Base-by-base conservation (phyloP, 768 basidiomycete species). In the Tulasnella sp. region DNA sequence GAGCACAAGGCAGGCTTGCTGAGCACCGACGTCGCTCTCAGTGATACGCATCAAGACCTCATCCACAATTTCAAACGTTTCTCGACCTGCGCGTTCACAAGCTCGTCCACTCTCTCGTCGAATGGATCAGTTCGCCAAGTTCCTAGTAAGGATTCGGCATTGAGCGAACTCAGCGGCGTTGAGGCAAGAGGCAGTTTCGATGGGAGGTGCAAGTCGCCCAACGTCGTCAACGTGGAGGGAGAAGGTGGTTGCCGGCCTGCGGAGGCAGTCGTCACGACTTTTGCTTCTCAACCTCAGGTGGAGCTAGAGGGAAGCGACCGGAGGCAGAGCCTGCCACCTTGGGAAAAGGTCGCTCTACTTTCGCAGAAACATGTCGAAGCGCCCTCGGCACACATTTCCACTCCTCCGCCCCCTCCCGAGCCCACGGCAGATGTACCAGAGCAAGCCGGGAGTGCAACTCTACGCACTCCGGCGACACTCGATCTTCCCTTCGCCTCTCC, bases 341-440 rank as follows among this genome's bases (percentile, higher is more conserved):
- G 70, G 70, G 70, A 71, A 42, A 71, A 71, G n/a, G 70, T 71
- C 70, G 70, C 70, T 6, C 70, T 71, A 9, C 70, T 71, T 0
- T 71, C 70, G 38, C 70, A 37, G 42, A 39, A 39, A n/a, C 49
- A 49, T 8, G n/a, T 49, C 49, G 49, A 34, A 64, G 31, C 29
- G 11, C 25, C 31, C 25, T 34, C 54, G 22, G 11, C n/a, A 31
- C 29, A 5, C 3, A 14, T 58, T n/a, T 1, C 54, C 1, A 31
- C 54, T 31, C 54, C 54, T 58, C 54, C 54, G 2, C 17, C 1
- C 12, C 54, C 54, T 6, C 12, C 29, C 54, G n/a, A 58, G 12
- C 17, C 45, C 22, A 5, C 45, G 22, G 17, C 45, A 45, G n/a
- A 58, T 3, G 54, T 3, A 22, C 8, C 54, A 1, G 54, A 58